These are phyloP conservation scores for Komagataella populi DNA, from an alignment of 805 yeast genomes.

Conservation along the genomic window DNA sequence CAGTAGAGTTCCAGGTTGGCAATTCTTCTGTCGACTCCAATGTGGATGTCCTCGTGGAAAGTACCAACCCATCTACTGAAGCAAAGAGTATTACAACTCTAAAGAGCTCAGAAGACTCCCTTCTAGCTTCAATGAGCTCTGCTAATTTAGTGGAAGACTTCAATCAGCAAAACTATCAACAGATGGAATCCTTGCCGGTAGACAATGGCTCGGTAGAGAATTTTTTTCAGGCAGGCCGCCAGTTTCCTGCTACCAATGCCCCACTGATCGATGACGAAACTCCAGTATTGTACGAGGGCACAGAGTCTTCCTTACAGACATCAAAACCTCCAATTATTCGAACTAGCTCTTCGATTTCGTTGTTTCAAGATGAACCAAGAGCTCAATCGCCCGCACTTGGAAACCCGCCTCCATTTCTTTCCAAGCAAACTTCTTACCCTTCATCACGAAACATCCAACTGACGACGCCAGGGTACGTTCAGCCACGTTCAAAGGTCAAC, in stretches of 20 bases:
- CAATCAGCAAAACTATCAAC: background rate
- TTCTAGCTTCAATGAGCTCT: background rate
- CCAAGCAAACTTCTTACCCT: background rate
- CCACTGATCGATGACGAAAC: background rate
- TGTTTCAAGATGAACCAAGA: background rate
- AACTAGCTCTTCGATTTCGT: background rate
- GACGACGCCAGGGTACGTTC: background rate
- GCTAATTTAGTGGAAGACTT: background rate
- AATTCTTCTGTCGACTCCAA: background rate
- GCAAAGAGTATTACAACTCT: background rate
- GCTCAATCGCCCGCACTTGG: background rate
- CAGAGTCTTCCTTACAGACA: background rate
- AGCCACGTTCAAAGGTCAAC: background rate
- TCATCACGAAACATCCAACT: background rate
- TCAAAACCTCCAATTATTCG: background rate
- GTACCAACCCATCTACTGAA: background rate
- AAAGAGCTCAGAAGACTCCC: background rate
- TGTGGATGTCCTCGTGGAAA: background rate
- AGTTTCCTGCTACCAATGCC: background rate
- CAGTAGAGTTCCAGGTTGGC: conserved; percentile 52
- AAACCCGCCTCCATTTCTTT: background rate
- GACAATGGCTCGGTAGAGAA: background rate
- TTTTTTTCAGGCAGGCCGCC: background rate
- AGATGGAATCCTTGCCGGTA: background rate
- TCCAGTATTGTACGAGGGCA: background rate